Percentiles rank a stretch among this genome's conserved stretches.
These are phyloP conservation scores for Trichothecium sympodiale DNA, from an alignment of 2,329 filamentous ascomycete genomes.

Conservation along the genomic window DNA sequence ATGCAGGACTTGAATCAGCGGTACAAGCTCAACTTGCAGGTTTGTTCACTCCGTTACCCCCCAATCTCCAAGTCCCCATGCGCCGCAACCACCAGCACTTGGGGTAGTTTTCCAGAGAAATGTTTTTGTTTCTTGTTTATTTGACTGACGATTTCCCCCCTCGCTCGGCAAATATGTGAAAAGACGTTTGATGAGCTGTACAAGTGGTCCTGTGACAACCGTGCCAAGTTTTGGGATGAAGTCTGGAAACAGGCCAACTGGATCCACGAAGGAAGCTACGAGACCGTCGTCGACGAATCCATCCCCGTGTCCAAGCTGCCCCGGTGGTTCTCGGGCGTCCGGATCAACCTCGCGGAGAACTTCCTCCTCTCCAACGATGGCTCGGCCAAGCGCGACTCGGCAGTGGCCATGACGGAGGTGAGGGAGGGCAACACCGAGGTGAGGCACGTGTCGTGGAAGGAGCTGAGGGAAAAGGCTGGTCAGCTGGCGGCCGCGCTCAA, in stretches of 20 bases:
- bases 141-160: too few species aligned
- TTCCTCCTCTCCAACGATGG: constrained; percentile 49
- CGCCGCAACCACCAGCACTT: too few species aligned
- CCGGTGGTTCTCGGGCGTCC: constrained; percentile 64
- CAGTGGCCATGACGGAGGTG: constrained; percentile 61
- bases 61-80: neutral
- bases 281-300: constrained; percentile 54
- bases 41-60: constrained; percentile 16
- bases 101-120: too few species aligned
- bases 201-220: constrained; percentile 52
- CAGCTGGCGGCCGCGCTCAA: constrained; percentile 55
- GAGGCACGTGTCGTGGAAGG: constrained; percentile 52
- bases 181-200: constrained; percentile 64
- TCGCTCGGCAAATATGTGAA: too few species aligned
- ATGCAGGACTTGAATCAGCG: constrained; percentile 54
- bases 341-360: constrained; percentile 73
- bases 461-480: constrained; percentile 49
- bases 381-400: constrained; percentile 56
- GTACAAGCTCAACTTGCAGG: constrained; percentile 45
- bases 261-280: constrained; percentile 51
- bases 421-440: constrained; percentile 52
- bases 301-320: constrained; percentile 62
- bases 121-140: too few species aligned
- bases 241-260: constrained; percentile 49
- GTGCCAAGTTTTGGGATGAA: constrained; percentile 53